Conservation (phyloP, 2,329 filamentous ascomycete genomes). For the Sclerotiophoma versabilis region DNA sequence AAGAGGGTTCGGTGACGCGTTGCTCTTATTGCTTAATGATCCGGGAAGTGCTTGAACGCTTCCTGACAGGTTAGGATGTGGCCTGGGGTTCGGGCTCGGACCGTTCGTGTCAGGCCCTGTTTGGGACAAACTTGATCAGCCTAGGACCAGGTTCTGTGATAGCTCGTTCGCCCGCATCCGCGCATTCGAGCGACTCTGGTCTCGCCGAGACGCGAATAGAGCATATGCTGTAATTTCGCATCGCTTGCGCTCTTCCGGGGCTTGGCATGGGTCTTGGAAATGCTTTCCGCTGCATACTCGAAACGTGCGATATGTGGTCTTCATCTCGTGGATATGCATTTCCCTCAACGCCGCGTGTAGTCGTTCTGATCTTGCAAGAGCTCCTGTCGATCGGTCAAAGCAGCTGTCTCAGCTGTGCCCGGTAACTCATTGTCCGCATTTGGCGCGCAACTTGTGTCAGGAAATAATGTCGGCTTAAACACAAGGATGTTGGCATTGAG, state of each 20-base stretch:
- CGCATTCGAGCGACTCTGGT: neutral
- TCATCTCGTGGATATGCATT: neutral
- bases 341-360: neutral
- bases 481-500: neutral
- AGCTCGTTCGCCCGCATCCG: neutral
- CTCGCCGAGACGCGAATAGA: neutral
- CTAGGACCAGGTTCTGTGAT: slow-evolving; percentile 2
- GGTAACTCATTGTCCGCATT: neutral
- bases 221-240: neutral
- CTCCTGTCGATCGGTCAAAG: neutral
- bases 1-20: neutral
- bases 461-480: neutral
- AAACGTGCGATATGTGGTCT: neutral
- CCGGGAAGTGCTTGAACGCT: neutral
- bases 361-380: neutral
- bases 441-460: neutral
- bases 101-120: neutral
- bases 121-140: neutral
- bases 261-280: neutral
- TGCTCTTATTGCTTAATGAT: slow-evolving; percentile 1
- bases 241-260: neutral
- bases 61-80: neutral
- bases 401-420: neutral
- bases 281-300: neutral
- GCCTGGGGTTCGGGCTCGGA: neutral